phyloP scores from a whole-genome alignment of 768 basidiomycete species.

The Mycena capillaripes region DNA sequence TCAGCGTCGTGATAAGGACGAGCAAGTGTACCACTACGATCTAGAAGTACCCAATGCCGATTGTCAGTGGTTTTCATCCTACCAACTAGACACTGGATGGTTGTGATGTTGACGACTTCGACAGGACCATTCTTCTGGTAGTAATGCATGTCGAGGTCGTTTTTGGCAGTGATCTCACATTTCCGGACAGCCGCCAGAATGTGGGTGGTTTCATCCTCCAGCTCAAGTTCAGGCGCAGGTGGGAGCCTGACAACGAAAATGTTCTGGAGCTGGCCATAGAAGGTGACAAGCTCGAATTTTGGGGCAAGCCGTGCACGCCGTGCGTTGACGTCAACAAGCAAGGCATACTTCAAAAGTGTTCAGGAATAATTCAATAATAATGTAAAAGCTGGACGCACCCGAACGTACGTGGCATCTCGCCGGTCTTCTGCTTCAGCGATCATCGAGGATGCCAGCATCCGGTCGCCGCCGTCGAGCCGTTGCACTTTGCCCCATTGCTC shows the following conservation, averaged over 20 bases:
- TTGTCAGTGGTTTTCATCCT: slow-evolving; percentile 31
- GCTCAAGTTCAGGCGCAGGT: slow-evolving; percentile 3
- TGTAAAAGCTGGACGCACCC: slow-evolving; percentile 36
- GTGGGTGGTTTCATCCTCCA: slow-evolving; percentile 14
- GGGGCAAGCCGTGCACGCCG: slow-evolving; percentile 4
- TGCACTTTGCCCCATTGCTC: slow-evolving; percentile 42
- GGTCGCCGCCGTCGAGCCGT: slow-evolving; percentile 43
- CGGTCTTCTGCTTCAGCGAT: slow-evolving; percentile 22
- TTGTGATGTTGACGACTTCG: slow-evolving; percentile 40
- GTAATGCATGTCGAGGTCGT: slow-evolving; percentile 36
- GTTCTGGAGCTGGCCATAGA: slow-evolving; percentile 44
- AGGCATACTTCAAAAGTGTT: slow-evolving; percentile 37
- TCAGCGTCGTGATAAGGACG: slow-evolving; percentile 29
- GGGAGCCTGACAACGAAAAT: slow-evolving; percentile 39
- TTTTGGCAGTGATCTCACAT: slow-evolving; percentile 5
- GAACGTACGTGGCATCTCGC: slow-evolving; percentile 42
- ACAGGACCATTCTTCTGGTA: slow-evolving; percentile 22
- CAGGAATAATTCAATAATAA: background rate
- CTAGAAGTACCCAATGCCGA: slow-evolving; percentile 40
- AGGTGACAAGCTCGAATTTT: background rate
- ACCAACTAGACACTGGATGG: slow-evolving; percentile 43
- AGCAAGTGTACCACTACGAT: slow-evolving; percentile 40
- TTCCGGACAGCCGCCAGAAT: slow-evolving; percentile 36
- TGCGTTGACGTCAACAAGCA: slow-evolving; percentile 40
- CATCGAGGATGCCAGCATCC: slow-evolving; percentile 28